Conservation (phyloP, 139 green algal species). For the Parachlorella kessleri region DNA sequence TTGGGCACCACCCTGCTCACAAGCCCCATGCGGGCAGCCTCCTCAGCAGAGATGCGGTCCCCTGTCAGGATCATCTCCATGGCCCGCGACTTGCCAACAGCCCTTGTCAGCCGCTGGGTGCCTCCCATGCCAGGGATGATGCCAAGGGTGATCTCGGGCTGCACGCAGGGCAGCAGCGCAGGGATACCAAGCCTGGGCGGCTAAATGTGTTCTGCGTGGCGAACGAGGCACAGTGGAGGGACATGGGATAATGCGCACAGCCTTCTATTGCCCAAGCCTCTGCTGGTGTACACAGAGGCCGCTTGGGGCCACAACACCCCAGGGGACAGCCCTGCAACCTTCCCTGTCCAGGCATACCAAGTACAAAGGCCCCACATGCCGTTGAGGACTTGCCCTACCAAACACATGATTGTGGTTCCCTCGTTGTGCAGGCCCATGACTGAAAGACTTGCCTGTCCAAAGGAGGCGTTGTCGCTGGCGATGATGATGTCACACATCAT, state of each 20-base stretch:
- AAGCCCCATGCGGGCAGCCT: conserved; percentile 49
- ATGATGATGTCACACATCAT: conserved; percentile 79
- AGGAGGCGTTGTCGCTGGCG: conserved; percentile 55
- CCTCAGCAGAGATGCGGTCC: conserved; percentile 34
- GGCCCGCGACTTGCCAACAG: conserved; percentile 58
- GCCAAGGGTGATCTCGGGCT: conserved; percentile 68
- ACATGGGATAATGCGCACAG: too few relatives aligned
- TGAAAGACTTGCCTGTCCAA: conserved; percentile 54
- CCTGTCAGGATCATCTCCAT: conserved; percentile 77
- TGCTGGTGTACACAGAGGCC: too few relatives aligned
- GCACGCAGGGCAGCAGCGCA: too few relatives aligned
- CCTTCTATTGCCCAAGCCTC: too few relatives aligned
- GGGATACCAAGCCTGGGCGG: too few relatives aligned
- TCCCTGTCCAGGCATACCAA: too few relatives aligned
- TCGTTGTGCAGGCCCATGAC: too few relatives aligned
- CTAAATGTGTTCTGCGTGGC: background rate
- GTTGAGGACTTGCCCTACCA: too few relatives aligned
- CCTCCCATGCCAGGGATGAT: conserved; percentile 74
- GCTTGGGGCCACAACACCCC: too few relatives aligned
- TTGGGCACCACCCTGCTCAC: conserved; percentile 48
- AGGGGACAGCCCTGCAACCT: too few relatives aligned
- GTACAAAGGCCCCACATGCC: too few relatives aligned
- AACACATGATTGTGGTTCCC: too few relatives aligned
- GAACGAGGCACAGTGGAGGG: background rate
- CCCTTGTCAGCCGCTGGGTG: conserved; percentile 66